phyloP scores from a whole-genome alignment of 495 filamentous ascomycete genomes.

The Lentithecium fluviatile region DNA sequence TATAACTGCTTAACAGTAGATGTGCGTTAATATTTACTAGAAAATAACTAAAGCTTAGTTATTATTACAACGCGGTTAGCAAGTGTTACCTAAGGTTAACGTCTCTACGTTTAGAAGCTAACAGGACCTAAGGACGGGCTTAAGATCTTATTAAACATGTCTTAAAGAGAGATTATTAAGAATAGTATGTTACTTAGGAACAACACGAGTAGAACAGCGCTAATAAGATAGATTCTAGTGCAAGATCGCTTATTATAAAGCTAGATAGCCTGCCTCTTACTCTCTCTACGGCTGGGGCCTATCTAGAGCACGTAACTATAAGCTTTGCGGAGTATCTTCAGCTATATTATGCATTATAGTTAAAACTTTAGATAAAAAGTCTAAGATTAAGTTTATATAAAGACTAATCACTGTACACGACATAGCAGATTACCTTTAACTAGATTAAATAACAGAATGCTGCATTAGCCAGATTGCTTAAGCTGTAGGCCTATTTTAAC shows the following conservation, averaged over 20 bases:
- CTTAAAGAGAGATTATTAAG: too few relatives aligned
- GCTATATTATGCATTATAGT: too few relatives aligned
- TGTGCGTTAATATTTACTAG: conserved; percentile 41
- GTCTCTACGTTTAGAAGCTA: conserved; percentile 2
- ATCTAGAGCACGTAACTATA: too few relatives aligned
- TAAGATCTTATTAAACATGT: too few relatives aligned
- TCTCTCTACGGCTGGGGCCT: too few relatives aligned
- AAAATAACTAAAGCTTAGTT: conserved; percentile 36
- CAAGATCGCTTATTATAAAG: background rate
- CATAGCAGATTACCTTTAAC: conserved; percentile 30
- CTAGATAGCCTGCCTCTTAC: too few relatives aligned
- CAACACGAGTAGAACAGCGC: too few relatives aligned
- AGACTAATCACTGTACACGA: conserved; percentile 18
- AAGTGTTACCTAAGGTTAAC: conserved; percentile 1
- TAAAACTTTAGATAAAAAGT: too few relatives aligned
- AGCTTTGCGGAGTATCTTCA: too few relatives aligned
- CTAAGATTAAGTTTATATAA: too few relatives aligned
- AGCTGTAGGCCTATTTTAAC: conserved; percentile 30
- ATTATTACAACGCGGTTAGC: conserved; percentile 2
- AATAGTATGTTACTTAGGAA: too few relatives aligned
- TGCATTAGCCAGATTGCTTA: conserved; percentile 23
- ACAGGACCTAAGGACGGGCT: background rate
- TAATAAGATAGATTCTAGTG: background rate
- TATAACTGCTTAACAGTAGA: conserved; percentile 25
- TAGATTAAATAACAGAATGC: conserved; percentile 11